These are phyloP conservation scores for Rhizophora apiculata DNA, from an alignment of 345 rosid species.

Conservation along the genomic window DNA sequence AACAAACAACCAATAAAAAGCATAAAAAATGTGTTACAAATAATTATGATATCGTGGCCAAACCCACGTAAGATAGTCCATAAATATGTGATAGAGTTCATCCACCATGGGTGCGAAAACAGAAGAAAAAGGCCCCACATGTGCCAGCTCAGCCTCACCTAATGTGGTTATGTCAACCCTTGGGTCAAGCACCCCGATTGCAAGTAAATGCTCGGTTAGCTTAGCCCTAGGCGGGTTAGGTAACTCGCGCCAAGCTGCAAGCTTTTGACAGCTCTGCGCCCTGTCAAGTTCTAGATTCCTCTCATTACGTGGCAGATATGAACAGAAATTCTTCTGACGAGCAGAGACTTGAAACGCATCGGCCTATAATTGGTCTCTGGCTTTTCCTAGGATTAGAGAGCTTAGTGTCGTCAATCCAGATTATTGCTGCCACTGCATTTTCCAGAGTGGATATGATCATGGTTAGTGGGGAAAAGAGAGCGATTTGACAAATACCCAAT, in stretches of 20 bases:
- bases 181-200: conserved; percentile 6
- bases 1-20: no score
- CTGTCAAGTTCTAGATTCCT: neutral
- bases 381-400: neutral
- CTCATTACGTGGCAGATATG: conserved; percentile 22
- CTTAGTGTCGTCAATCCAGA: neutral
- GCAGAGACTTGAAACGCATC: conserved; percentile 17
- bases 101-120: conserved; percentile 8
- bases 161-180: conserved; percentile 1
- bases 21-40: no score
- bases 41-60: no score
- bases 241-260: neutral
- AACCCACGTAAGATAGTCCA: no score
- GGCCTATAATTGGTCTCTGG: neutral
- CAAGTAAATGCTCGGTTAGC: neutral
- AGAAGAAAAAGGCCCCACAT: conserved; percentile 19
- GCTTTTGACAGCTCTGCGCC: neutral
- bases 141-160: neutral
- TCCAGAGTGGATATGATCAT: neutral
- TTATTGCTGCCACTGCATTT: neutral
- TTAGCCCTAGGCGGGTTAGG: neutral
- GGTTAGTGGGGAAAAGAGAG: neutral
- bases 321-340: conserved; percentile 25
- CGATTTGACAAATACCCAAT: neutral
- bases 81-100: neutral